Evolutionary conservation across 257 asterid genomes (phyloP), one percentile per base, ranked within the genome.

Genomic region (Rauvolfia tetraphylla): DNA sequence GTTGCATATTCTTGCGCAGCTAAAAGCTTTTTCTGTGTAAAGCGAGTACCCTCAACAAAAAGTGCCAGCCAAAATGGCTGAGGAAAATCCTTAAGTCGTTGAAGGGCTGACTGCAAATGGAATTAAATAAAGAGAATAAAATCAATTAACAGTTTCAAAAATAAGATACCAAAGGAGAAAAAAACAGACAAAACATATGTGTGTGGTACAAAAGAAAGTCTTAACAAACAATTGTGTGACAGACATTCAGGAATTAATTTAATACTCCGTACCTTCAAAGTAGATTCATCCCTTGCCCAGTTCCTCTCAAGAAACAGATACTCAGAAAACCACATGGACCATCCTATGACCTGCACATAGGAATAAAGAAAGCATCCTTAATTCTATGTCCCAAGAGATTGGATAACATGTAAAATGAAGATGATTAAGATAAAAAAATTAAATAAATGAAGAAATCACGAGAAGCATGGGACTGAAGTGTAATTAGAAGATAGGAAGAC

Each of bases 291-390:
- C 80, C 83, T 93, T 57, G 94, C 96, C 99, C 98, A 95, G 81
- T 82, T 92, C 86, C 99, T 91, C 87, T 95, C 99, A 81, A 95
- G 99, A 85, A 91, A 95, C 68, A 95, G 92, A 84, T 95, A 90
- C 78, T 90, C 96, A 59, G 96, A 87, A 79, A 95, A 95, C 99
- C 99, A 95, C 99, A 93, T 95, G 68, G 99, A 92, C 97, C 98
- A 95, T 70, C 98, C 99, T 73, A 95, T 89, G 76, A 95, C 99
- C 98, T 95, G 82, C 89, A 89, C 39, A 85, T 56, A 65, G 15
- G 33, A 66, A 39, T 39, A 46, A 77, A 80, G 51, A 23, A 69
- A 82, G 25, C 27, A 74, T 34, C 78, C 33, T 58, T 42, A 18
- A 58, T 72, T 29, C 41, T 56, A 53, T 70, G 57, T 38, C 29